These are phyloP conservation scores for Trichophyton verrucosum DNA, from an alignment of 2,329 filamentous ascomycete species.

Conservation along the genomic window DNA sequence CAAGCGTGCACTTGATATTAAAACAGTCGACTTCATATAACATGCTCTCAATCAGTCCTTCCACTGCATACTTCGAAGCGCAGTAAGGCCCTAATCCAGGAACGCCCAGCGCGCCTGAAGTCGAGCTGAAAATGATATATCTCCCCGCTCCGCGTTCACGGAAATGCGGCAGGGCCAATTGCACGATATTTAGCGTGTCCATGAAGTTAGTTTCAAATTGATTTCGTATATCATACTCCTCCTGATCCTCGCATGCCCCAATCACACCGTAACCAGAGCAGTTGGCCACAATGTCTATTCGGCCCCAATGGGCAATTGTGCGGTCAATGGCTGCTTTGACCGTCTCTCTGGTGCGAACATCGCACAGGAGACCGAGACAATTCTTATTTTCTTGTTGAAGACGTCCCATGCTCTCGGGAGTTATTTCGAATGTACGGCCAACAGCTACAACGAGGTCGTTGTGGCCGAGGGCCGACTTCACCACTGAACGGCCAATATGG, in stretches of 20 bases:
- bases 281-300: constrained; percentile 80
- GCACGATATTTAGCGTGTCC: constrained; percentile 86
- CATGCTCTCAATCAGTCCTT: constrained; percentile 92
- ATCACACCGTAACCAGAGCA: constrained; percentile 94
- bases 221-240: constrained; percentile 84
- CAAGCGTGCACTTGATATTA: constrained; percentile 85
- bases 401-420: constrained; percentile 56
- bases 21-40: constrained; percentile 87
- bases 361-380: constrained; percentile 73
- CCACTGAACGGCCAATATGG: constrained; percentile 84
- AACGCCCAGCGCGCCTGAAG: constrained; percentile 81
- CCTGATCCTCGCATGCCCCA: constrained; percentile 90
- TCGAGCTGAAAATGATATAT: constrained; percentile 91
- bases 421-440: constrained; percentile 69
- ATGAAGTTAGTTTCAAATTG: constrained; percentile 98
- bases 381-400: constrained; percentile 48
- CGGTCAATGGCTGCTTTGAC: constrained; percentile 59
- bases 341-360: constrained; percentile 71
- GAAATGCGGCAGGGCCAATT: constrained; percentile 77
- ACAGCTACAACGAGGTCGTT: constrained; percentile 79
- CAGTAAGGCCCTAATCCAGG: constrained; percentile 89
- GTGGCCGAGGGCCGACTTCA: constrained; percentile 66
- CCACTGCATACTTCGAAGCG: constrained; percentile 92
- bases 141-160: constrained; percentile 61
- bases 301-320: constrained; percentile 62